Base-by-base conservation (phyloP, 1,139 yeast genomes). In the Yamadazyma dendronema region DNA sequence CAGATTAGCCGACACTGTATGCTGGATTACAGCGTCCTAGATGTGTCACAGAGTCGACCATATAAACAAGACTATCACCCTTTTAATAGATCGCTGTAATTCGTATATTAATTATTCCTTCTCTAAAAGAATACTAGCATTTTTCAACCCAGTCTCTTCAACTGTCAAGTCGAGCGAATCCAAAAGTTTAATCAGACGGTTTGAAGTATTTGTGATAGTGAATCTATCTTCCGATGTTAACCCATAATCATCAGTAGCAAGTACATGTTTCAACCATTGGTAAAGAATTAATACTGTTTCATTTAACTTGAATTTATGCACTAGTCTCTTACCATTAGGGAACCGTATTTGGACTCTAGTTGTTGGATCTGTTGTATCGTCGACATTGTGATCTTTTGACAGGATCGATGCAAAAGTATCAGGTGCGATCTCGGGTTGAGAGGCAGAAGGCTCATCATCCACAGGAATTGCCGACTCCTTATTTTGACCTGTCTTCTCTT, bases 261-360 rank as follows among this genome's bases (percentile, higher is more conserved):
- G 67, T 34, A 83, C 81, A 55, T 68, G 86, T 27, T 92, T 70
- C 12, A 70, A 67, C 53, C 77, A 69, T 41, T 54, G 54, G 47
- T 56, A 68, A 6, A 71, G 42, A 3, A 42, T 38, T 8, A 44
- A 45, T 0, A 94, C 85, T 4, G 70, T 62, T 47, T 84, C 94
- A 4, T 64, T 54, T 8, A 74, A 52, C 11, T 62, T 62, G 52
- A 92, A 85, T 46, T 88, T 75, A 41, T 88, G 82, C n/a, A 92
- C 83, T 11, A 84, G 64, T 44, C 97, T 70, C 38, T 82, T 75
- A 16, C 97, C 97, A 51, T 84, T 89, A 13, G 94, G 95, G 30
- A 88, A 77, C 41, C 97, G 73, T 15, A 94, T 74, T 59, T 92
- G 98, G 17, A 94, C 76, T 50, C 98, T 69, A 1, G 97, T 87